Conservation (phyloP, 2,329 filamentous ascomycete species). For the Aspergillus calidoustus region DNA sequence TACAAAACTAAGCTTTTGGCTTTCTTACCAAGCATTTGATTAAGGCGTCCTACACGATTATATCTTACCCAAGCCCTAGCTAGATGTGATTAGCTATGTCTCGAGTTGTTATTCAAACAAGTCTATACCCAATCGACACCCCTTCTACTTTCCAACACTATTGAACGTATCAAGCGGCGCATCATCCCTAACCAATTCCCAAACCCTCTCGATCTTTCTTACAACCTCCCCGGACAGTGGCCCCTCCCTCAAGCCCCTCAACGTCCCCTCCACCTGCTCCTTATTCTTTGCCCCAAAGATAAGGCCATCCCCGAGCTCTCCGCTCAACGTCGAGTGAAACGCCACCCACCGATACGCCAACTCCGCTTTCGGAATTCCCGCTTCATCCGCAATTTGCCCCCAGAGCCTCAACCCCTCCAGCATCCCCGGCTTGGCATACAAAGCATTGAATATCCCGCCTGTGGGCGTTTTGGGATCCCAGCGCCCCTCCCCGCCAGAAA, state of each 20-base stretch:
- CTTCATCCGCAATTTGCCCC: slow-evolving; percentile 25
- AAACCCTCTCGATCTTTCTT: slow-evolving; percentile 31
- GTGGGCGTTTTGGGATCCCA: slow-evolving; percentile 26
- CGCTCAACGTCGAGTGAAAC: slow-evolving; percentile 31
- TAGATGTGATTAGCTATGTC: too few species aligned
- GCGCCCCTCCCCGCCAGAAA: slow-evolving; percentile 10
- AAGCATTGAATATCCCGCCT: slow-evolving; percentile 30
- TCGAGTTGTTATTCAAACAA: neutral
- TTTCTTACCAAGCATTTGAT: neutral
- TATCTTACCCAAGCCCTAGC: neutral
- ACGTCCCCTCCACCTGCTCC: slow-evolving; percentile 26
- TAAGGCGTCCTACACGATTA: neutral
- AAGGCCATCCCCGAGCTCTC: slow-evolving; percentile 23
- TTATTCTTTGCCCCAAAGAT: slow-evolving; percentile 26
- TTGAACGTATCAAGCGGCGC: slow-evolving; percentile 28
- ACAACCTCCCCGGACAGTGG: slow-evolving; percentile 30
- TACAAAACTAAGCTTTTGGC: too few species aligned
- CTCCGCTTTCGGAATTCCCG: slow-evolving; percentile 36
- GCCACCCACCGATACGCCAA: slow-evolving; percentile 44
- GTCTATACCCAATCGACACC: neutral
- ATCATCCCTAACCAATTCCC: slow-evolving; percentile 32
- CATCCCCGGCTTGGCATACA: slow-evolving; percentile 32
- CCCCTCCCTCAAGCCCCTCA: slow-evolving; percentile 52
- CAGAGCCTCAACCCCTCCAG: slow-evolving; percentile 29
- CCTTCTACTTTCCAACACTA: neutral